These are phyloP conservation scores for Coemansia javaensis DNA, from an alignment of 192 early-diverging fungal species.

Conservation along the genomic window DNA sequence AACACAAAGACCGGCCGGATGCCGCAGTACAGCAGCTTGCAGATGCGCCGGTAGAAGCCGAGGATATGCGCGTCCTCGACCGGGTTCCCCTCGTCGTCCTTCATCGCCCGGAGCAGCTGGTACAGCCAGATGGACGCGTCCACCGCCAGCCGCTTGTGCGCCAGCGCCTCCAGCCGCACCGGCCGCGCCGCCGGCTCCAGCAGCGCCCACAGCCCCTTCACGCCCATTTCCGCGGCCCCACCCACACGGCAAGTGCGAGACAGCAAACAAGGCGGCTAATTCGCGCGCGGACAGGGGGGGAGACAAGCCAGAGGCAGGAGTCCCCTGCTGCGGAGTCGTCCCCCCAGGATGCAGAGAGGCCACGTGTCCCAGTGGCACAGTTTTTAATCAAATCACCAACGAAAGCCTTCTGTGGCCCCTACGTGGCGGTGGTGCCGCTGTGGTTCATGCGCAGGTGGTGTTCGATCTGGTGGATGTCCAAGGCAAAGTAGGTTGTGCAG, in stretches of 20 bases:
- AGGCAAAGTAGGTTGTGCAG: conserved; percentile 42
- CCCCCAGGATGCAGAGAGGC: too few species aligned
- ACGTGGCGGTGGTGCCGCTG: too few species aligned
- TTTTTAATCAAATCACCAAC: too few species aligned
- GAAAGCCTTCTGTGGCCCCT: too few species aligned
- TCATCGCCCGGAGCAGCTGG: conserved; percentile 94
- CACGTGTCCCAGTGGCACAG: too few species aligned
- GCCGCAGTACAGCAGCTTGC: conserved; percentile 86
- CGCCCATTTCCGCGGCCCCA: conserved; percentile 82
- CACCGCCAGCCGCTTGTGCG: conserved; percentile 73
- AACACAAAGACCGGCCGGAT: conserved; percentile 96
- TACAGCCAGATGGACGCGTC: conserved; percentile 98
- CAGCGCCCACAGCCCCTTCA: conserved; percentile 89
- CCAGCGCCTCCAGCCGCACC: conserved; percentile 72
- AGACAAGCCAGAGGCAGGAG: too few species aligned
- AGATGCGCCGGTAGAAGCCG: conserved; percentile 91
- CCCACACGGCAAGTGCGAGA: too few species aligned
- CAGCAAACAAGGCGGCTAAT: too few species aligned
- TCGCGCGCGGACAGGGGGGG: too few species aligned
- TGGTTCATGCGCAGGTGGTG: conserved; percentile 47
- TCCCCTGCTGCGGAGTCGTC: too few species aligned
- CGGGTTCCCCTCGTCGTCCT: conserved; percentile 78
- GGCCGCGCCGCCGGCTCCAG: conserved; percentile 74
- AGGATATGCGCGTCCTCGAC: conserved; percentile 80
- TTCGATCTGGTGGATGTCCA: conserved; percentile 38